A percentile compares a stretch with the other conserved stretches of the same genome.
Conservation (phyloP, 2,329 filamentous ascomycete species). For the Bisporella sp. region DNA sequence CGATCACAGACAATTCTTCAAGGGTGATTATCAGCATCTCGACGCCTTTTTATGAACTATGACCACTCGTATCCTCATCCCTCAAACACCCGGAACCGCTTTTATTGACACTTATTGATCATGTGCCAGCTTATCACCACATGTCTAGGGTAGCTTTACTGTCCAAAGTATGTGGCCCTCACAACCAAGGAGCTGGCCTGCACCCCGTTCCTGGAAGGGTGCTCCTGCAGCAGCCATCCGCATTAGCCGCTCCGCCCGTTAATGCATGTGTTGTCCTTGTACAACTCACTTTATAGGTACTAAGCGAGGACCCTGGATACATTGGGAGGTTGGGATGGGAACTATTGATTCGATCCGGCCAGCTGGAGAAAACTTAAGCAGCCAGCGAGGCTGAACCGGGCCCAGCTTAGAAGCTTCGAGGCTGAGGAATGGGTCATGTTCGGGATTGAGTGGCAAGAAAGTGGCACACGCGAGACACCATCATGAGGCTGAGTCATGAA, state of each 20-base stretch:
- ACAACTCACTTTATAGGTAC: neutral
- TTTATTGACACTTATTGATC: too few species aligned
- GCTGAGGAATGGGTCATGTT: too few species aligned
- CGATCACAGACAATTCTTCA: neutral
- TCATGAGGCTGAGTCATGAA: too few species aligned
- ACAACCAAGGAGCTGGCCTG: neutral
- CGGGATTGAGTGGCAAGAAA: too few species aligned
- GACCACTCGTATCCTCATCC: neutral
- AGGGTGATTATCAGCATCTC: neutral
- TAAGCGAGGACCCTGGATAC: neutral
- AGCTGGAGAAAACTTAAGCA: too few species aligned
- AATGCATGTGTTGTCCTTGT: neutral
- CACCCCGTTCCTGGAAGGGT: neutral
- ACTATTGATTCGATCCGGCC: neutral
- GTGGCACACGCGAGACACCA: too few species aligned
- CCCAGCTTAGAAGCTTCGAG: too few species aligned
- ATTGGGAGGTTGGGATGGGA: neutral
- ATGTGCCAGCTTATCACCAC: neutral
- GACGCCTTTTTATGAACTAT: neutral
- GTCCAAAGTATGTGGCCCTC: too few species aligned
- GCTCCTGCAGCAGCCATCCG: neutral
- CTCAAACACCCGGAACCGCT: neutral
- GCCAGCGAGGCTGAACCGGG: too few species aligned
- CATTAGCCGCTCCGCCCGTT: neutral
- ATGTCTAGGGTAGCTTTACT: neutral